Base-by-base conservation (phyloP, 345 rosid species). In the Raphanus sativus region DNA sequence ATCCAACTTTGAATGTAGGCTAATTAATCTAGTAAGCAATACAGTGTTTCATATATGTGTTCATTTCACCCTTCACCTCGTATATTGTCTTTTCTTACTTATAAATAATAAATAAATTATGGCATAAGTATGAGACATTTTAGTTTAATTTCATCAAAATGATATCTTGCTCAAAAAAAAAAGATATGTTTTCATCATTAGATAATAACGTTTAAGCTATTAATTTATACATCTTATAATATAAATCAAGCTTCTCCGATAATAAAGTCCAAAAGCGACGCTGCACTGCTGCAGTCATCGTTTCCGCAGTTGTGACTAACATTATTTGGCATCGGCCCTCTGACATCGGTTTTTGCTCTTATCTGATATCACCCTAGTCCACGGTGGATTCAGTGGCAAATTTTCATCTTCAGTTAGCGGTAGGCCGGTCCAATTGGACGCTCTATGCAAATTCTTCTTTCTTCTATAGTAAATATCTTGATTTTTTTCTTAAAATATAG, bases 1-100 rank as follows among this genome's bases (percentile, higher is more conserved):
- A 63, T 69, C 82, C 71, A 70, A 79, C 75, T 79, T 68, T 69
- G 78, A 79, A 62, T 68, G 79, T 55, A 69, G 74, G 78, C 78
- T 79, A 40, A 68, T 74, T 79, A 68, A 33, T 79, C 69, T 62
- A 79, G 40, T 55, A 55, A 73, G 56, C 8, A 71, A 66, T 28
- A 48, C 5, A 62, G 62, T 61, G 45, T 38, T 38, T 9, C 12
- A 38, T 66, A 74, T 73, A 70, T 62, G 67, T 52, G 74, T 79
- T 68, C 75, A 74, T 63, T 30, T 69, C 82, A 79, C 82, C 82
- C 8, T 68, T 69, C 78, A 62, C 52, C 15, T 42, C 60, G 75
- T 54, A 68, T 50, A 78, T 33, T 73, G 73, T 62, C 36, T 8
- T 48, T 34, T 13, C 32, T 65, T 71, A 64, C 62, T 71, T 71